Base-by-base conservation (phyloP, 2,329 filamentous ascomycete species). In the Lithohypha guttulata region DNA sequence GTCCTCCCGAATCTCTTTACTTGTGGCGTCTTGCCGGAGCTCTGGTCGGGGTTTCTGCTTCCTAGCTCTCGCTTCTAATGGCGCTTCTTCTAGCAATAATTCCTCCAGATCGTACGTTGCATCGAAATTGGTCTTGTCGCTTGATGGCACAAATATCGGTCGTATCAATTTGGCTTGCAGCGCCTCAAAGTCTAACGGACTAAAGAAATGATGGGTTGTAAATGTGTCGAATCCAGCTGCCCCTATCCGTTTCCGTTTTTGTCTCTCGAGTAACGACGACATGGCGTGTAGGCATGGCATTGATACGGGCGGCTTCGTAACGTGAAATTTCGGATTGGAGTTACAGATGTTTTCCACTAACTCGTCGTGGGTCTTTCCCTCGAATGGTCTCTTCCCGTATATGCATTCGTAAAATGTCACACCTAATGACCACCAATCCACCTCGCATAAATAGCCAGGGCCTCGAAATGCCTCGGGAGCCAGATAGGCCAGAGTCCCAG, bases 401-500 rank as follows among this genome's bases (percentile, higher is more conserved):
- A 98, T 95, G 71, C 91, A 96, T 61, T 98, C 91, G 61, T 95
- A 98, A 60, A 96, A 96, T n/a, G 93, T 73, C 31, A 98, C 91
- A 34, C 91, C 91, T 15, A 98, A 64, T 4, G 91, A 96, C 91
- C 91, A 98, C 91, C 91, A 98, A 59, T 98, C 91, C 28, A 91
- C 87, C 52, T 91, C 84, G 32, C 79, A 77, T 44, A 83, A 79
- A 56, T 98, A 98, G 26, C 91, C 91, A 45, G 78, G 80, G 34
- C 89, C 89, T 49, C 79, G 74, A 55, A 96, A 98, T 2, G 96
- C 91, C 59, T 98, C 91, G 3, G 91, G 91, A 1, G 89, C 87
- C 6, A 98, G 75, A 57, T 98, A 98, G 39, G 91, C 91, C 42
- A 98, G 66, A 1, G 91, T 98, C 21, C 91, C 91, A 0, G 91